Evolutionary conservation across 371 early-diverging fungal genomes (phyloP).

Genomic region (Dichotomocladium elegans): DNA sequence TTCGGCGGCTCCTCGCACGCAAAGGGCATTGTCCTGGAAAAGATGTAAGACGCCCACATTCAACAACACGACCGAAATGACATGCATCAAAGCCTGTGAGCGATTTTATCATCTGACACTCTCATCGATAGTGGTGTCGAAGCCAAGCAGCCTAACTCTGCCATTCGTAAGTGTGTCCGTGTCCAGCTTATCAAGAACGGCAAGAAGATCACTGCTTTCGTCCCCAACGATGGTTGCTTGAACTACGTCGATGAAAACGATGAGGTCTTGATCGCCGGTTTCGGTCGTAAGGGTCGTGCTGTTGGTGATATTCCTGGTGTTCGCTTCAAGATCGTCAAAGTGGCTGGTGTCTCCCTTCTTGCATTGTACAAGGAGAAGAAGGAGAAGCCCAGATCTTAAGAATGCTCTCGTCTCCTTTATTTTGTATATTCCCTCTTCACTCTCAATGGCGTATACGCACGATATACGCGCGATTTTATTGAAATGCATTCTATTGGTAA

Average conservation of each 20-base stretch:
- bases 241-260: conserved; percentile 98
- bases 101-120: background rate
- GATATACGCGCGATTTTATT: too few relatives aligned
- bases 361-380: conserved; percentile 99
- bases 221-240: conserved; percentile 99
- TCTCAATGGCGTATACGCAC: too few relatives aligned
- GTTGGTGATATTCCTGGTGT: conserved; percentile 99
- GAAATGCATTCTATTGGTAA: background rate
- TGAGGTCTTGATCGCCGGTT: conserved; percentile 95
- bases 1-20: conserved; percentile 99
- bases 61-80: background rate
- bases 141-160: conserved; percentile 99
- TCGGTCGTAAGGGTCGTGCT: conserved; percentile 85
- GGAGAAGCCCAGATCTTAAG: conserved; percentile 98
- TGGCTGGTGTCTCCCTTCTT: conserved; percentile 98
- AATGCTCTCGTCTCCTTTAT: background rate
- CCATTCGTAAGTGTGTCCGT: conserved; percentile 99
- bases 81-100: too few relatives aligned
- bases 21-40: conserved; percentile 99
- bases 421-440: background rate
- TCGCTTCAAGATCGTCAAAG: conserved; percentile 99
- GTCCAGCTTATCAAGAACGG: conserved; percentile 99
- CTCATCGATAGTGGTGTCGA: conserved; percentile 89
- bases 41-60: conserved; percentile 74
- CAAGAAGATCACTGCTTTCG: conserved; percentile 99